Evolutionary conservation across 208 protist species (phyloP).

Genomic region (Crithidia sp.): DNA sequence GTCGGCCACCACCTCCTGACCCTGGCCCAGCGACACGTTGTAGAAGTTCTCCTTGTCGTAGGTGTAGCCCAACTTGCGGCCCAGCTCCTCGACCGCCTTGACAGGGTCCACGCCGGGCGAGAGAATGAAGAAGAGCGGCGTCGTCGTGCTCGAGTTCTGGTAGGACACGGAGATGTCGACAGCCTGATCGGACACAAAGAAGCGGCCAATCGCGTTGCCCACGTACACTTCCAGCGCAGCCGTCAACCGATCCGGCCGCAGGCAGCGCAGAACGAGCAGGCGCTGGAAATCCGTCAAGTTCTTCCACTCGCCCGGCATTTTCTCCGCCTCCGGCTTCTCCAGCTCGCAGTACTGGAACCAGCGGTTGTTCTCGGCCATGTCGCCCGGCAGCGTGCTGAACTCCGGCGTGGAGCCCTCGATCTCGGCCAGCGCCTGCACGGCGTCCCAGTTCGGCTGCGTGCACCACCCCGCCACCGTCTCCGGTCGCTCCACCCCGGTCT

Average conservation of each 20-base stretch:
- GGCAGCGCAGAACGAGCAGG: slow-evolving; percentile 95
- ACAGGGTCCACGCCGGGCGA: slow-evolving; percentile 99
- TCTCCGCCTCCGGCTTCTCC: slow-evolving; percentile 92
- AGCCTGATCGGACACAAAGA: slow-evolving; percentile 95
- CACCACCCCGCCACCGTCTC: slow-evolving; percentile 94
- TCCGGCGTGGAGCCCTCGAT: slow-evolving; percentile 89
- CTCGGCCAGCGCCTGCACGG: slow-evolving; percentile 91
- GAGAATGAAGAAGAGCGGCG: slow-evolving; percentile 99
- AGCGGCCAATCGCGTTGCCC: slow-evolving; percentile 89
- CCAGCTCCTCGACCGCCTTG: slow-evolving; percentile 94
- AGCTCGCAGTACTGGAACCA: slow-evolving; percentile 93
- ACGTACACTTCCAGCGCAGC: slow-evolving; percentile 95
- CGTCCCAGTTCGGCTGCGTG: slow-evolving; percentile 91
- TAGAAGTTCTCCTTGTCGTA: slow-evolving; percentile 95
- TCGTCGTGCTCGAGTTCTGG: slow-evolving; percentile 93
- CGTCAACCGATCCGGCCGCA: slow-evolving; percentile 97
- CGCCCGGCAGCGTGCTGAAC: slow-evolving; percentile 86
- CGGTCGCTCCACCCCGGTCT: slow-evolving; percentile 79
- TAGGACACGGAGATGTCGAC: slow-evolving; percentile 95
- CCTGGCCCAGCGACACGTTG: slow-evolving; percentile 98
- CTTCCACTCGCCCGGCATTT: slow-evolving; percentile 94
- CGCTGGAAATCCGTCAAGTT: slow-evolving; percentile 96
- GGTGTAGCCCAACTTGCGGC: slow-evolving; percentile 94
- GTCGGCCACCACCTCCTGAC: slow-evolving; percentile 98
- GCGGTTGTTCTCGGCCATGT: slow-evolving; percentile 93